Evolutionary conservation across 495 filamentous ascomycete species (phyloP).

Genomic region (Aspergillus mulundensis): DNA sequence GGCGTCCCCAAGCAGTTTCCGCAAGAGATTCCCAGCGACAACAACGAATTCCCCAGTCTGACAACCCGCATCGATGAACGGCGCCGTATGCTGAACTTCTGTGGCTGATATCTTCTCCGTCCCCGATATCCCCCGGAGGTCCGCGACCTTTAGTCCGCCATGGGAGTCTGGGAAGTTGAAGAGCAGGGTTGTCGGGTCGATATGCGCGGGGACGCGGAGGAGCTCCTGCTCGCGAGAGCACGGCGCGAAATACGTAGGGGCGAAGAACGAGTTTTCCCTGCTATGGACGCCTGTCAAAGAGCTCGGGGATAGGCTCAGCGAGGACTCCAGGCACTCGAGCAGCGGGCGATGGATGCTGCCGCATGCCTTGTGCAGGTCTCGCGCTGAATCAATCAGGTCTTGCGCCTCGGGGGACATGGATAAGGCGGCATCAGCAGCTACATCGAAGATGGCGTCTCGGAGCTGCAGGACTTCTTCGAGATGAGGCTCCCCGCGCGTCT

Average conservation of each 20-base stretch:
- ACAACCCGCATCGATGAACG: not conserved
- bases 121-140: not conserved
- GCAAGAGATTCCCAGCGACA: not conserved
- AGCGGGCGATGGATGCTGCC: not conserved
- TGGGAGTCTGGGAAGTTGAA: constrained; percentile 1
- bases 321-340: not conserved
- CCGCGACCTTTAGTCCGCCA: not conserved
- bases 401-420: not conserved
- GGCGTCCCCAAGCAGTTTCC: not conserved
- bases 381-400: not conserved
- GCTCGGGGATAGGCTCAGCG: not conserved
- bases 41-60: constrained; percentile 3
- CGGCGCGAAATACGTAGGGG: not conserved
- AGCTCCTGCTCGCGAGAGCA: not conserved
- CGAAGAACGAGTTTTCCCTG: not conserved
- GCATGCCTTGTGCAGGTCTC: not conserved
- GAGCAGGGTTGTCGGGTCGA: constrained; percentile 3
- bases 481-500: not conserved
- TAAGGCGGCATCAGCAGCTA: not conserved
- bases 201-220: not conserved
- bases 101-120: not conserved
- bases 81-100: not conserved
- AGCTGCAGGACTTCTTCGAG: not conserved
- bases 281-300: not conserved
- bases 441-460: not conserved